Base-by-base conservation (phyloP, 257 asterid genomes). In the Echites panduratus region DNA sequence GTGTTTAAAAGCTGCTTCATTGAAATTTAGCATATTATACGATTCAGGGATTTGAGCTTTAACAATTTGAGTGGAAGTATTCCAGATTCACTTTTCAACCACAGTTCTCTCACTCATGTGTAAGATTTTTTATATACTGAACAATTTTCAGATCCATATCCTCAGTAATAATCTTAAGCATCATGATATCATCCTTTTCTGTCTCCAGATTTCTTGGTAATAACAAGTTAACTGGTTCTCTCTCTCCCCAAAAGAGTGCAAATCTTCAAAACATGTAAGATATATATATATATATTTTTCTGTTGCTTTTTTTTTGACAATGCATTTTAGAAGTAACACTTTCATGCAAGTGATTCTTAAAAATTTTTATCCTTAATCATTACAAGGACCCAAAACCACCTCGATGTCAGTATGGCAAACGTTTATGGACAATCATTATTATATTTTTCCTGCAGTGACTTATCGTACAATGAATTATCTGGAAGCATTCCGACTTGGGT, bases 31-130 rank as follows among this genome's bases (percentile, higher is more conserved):
- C 10, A 66, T 52, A 63, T 68, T 73, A 35, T 63, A 52, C 70
- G 80, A 79, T 75, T 77, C 88, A 93, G 98, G 87, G 98, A 93
- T 78, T 85, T 93, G 87, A 89, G 97, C 88, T 90, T 87, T 95
- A 93, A 93, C 83, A 86, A 82, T 81, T 80, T 92, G 84, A 82
- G 83, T 2, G 98, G 91, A 66, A 47, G 67, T 65, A 70, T 87
- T 66, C 93, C 96, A 29, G 86, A 80, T 17, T 73, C 77, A 27
- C 87, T 92, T 73, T 82, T 92, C 85, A 87, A 87, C 61, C 83
- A 78, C 67, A 75, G 69, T 72, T 71, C 79, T 47, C 89, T 90
- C 64, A 84, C 81, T 67, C 70, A 82, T 84, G 61, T 89, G 97
- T 86, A 87, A 85, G 54, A 70, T 64, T 14, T 62, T 66, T 11